phyloP scores from a whole-genome alignment of 495 filamentous ascomycete species.

The Viridothelium virens region DNA sequence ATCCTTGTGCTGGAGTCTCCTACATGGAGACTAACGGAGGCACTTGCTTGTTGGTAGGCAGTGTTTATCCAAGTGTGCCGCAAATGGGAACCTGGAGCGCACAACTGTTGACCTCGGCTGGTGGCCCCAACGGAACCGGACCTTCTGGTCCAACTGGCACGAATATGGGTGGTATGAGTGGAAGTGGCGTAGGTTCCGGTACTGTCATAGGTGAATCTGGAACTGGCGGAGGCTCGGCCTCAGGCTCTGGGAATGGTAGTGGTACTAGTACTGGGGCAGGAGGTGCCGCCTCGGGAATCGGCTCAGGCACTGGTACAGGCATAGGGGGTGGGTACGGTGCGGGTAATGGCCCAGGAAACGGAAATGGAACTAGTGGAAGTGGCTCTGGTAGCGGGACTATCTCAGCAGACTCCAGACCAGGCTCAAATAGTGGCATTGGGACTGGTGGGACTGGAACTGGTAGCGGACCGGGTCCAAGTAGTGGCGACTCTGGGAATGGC shows the following conservation, averaged over 20 bases:
- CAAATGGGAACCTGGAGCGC: constrained; percentile 1
- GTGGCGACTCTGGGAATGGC: neutral
- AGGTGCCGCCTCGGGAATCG: constrained; percentile 3
- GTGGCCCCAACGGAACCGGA: neutral
- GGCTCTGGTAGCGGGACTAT: neutral
- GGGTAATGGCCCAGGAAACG: constrained; percentile 4
- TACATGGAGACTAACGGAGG: neutral
- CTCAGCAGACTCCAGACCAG: neutral
- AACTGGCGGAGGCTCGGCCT: constrained; percentile 10
- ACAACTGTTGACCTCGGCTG: neutral
- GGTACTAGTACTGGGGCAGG: neutral
- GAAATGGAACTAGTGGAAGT: neutral
- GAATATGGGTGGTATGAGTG: neutral
- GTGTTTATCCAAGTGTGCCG: neutral
- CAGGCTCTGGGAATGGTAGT: constrained; percentile 3
- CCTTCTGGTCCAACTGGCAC: constrained; percentile 1
- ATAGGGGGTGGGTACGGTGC: constrained; percentile 1
- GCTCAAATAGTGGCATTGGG: neutral
- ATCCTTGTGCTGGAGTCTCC: constrained; percentile 17
- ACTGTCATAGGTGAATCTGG: constrained; percentile 14
- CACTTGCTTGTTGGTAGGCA: constrained; percentile 5
- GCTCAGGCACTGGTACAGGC: neutral
- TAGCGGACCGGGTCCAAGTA: neutral
- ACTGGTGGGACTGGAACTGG: neutral
- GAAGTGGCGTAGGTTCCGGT: neutral